Evolutionary conservation across 2,329 filamentous ascomycete genomes (phyloP).

Genomic region (Neospermospora avenae): DNA sequence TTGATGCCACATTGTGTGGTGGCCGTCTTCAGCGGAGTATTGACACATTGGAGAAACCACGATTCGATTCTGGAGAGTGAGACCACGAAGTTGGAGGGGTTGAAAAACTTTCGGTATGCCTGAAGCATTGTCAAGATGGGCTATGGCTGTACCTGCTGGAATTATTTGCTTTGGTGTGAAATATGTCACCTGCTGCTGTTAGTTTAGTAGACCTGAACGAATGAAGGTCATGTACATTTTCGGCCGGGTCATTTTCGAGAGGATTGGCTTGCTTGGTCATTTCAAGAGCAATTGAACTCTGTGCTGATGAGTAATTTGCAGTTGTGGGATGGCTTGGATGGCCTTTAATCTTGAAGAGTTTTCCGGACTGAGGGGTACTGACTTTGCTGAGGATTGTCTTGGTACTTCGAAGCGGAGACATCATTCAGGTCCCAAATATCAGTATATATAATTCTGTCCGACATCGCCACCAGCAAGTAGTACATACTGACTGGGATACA

Average conservation of each 20-base stretch:
- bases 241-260: not conserved
- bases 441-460: not conserved
- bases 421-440: not conserved
- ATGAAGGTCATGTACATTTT: not conserved
- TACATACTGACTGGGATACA: not conserved
- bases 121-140: conserved; percentile 39
- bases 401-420: not conserved
- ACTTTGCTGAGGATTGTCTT: not conserved
- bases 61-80: conserved; percentile 64
- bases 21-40: conserved; percentile 64
- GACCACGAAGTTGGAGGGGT: conserved; percentile 37
- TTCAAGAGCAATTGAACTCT: not conserved
- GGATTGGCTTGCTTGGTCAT: not conserved
- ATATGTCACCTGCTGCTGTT: conserved; percentile 33
- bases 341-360: not conserved
- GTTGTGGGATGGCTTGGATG: conserved; percentile 4
- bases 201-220: not conserved
- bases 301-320: not conserved
- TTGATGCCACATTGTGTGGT: conserved; percentile 76
- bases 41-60: conserved; percentile 62
- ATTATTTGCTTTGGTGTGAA: conserved; percentile 45
- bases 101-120: conserved; percentile 46
- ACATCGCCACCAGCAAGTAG: not conserved
- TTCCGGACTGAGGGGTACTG: too few species aligned
- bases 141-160: conserved; percentile 40